Base-by-base conservation (phyloP, 1,284 basidiomycete genomes). In the Xanthoconium separans region DNA sequence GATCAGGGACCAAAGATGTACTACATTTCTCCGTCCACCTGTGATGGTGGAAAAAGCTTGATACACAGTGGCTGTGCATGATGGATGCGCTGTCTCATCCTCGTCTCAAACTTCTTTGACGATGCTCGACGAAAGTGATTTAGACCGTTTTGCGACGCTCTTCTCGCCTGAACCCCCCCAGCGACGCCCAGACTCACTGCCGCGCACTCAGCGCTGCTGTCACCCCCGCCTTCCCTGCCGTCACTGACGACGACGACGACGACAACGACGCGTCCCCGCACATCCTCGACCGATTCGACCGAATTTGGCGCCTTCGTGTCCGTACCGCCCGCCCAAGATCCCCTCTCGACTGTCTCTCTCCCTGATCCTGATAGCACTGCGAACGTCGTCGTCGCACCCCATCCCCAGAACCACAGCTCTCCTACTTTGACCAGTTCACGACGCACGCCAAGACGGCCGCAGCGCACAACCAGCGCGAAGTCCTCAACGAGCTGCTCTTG, bases 291-390 rank as follows among this genome's bases (percentile, higher is more conserved):
- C 3, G 77, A 79, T 56, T 79, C 80, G 16, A 16, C 16, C 1
- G 86, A 88, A 15, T 87, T 87, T 66, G 85, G 86, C 16, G 74
- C 82, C 0, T 88, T 89, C 55, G 81, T 89, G 4, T 83, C 83
- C 6, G 85, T 88, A 3, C 73, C 82, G 0, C 72, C 80, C 0
- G 63, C 74, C 6, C 79, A 86, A 39, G 84, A 87, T 58, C 86
- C 86, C 0, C 72, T 88, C 12, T 58, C 63, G 1, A 47, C 44
- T n/a, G 43, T 54, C 12, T n/a, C 24, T 8, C n/a, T n/a, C n/a
- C n/a, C n/a, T n/a, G n/a, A n/a, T n/a, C n/a, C n/a, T n/a, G n/a
- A n/a, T n/a, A n/a, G n/a, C n/a, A n/a, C n/a, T n/a, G n/a, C n/a
- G n/a, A n/a, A n/a, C n/a, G 30, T 24, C 24, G 24, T 24, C 24